These are phyloP conservation scores for Leccinum subtestaceum DNA, from an alignment of 768 basidiomycete genomes.

Conservation along the genomic window DNA sequence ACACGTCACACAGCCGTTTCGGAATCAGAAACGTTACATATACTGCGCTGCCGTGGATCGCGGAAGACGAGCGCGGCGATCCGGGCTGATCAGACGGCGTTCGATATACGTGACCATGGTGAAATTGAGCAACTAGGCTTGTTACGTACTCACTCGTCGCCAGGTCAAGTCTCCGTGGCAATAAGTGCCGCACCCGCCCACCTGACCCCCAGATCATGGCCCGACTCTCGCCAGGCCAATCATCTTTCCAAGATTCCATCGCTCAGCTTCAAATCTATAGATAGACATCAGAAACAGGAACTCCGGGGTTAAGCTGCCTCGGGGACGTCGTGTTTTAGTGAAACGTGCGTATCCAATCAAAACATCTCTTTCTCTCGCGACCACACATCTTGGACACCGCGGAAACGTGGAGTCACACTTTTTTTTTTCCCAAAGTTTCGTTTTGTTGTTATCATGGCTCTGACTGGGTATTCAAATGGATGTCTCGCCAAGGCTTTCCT, in stretches of 20 bases:
- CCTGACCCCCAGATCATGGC: slow-evolving; percentile 11
- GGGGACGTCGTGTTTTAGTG: slow-evolving; percentile 21
- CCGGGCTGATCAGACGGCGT: slow-evolving; percentile 26
- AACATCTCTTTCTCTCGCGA: slow-evolving; percentile 3
- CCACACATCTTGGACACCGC: slow-evolving; percentile 17
- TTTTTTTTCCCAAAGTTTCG: slow-evolving; percentile 2
- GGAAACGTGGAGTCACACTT: slow-evolving; percentile 19
- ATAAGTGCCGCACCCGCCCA: slow-evolving; percentile 8
- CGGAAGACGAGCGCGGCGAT: slow-evolving; percentile 24
- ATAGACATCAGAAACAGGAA: slow-evolving; percentile 31
- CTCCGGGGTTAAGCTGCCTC: slow-evolving; percentile 22
- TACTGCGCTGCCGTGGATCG: slow-evolving; percentile 21
- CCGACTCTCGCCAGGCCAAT: slow-evolving; percentile 10
- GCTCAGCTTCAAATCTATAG: slow-evolving; percentile 21
- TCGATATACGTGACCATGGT: slow-evolving; percentile 22
- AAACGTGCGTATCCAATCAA: slow-evolving; percentile 22
- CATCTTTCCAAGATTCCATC: slow-evolving; percentile 20
- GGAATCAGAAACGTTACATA: slow-evolving; percentile 30
- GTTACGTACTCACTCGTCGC: slow-evolving; percentile 25
- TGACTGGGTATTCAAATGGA: slow-evolving; percentile 22
- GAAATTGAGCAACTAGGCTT: slow-evolving; percentile 9
- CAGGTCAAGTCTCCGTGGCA: slow-evolving; percentile 15
- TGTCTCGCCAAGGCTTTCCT: slow-evolving; percentile 35
- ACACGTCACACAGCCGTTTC: slow-evolving; percentile 32
- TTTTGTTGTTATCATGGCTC: slow-evolving; percentile 9